phyloP scores from a whole-genome alignment of 1,284 basidiomycete genomes.

The Irpex sp. region DNA sequence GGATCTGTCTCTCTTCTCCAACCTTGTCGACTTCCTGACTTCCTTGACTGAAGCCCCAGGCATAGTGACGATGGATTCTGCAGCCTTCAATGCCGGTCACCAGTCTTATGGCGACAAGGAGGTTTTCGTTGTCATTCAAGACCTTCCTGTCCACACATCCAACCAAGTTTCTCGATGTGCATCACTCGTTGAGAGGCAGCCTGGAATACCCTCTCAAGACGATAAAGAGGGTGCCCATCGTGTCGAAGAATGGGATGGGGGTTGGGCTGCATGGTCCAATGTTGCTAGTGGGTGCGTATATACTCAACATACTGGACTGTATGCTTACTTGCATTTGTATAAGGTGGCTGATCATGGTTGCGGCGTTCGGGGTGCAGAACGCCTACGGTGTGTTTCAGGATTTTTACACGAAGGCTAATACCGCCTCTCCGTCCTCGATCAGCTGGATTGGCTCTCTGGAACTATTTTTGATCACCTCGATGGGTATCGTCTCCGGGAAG shows the following conservation, averaged over 20 bases:
- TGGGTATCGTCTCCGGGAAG: slow-evolving; percentile 20
- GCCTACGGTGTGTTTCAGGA: slow-evolving; percentile 32
- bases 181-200: background rate
- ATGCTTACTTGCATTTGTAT: background rate
- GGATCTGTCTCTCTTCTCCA: too few relatives aligned
- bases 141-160: background rate
- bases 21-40: background rate
- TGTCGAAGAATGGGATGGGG: slow-evolving; percentile 4
- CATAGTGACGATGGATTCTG: background rate
- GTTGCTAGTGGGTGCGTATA: slow-evolving; percentile 1
- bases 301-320: background rate
- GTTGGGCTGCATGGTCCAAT: background rate
- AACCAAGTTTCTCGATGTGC: background rate
- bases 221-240: background rate
- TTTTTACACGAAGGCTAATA: slow-evolving; percentile 21
- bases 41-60: background rate
- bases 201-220: background rate
- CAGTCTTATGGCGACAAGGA: background rate
- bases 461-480: slow-evolving; percentile 24
- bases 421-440: slow-evolving; percentile 24
- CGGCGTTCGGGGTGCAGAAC: slow-evolving; percentile 9
- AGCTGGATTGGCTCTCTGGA: slow-evolving; percentile 32
- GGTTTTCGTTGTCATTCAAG: background rate
- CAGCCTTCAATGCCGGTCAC: background rate
- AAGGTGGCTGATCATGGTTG: slow-evolving; percentile 4